These are phyloP conservation scores for Taxillus chinensis DNA, from an alignment of 164 flowering plant genomes.

Conservation along the genomic window DNA sequence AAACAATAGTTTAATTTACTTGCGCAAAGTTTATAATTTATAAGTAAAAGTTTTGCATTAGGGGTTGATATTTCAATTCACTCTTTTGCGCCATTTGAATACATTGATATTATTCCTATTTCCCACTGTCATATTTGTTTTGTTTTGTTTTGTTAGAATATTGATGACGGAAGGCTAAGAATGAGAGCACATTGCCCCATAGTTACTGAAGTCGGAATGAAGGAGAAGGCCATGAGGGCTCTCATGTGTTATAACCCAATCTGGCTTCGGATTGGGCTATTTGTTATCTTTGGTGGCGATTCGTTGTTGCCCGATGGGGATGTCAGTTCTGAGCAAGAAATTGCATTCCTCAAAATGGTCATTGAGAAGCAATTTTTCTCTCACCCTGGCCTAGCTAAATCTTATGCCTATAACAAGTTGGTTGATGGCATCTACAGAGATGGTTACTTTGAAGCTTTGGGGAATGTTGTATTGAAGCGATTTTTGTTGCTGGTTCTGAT, in stretches of 20 bases:
- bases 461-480: conserved; percentile 76
- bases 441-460: conserved; percentile 80
- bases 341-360: conserved; percentile 62
- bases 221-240: conserved; percentile 51
- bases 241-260: conserved; percentile 64
- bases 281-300: conserved; percentile 81
- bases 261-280: conserved; percentile 87
- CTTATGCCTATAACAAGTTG: conserved; percentile 73
- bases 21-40: too few species aligned
- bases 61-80: too few species aligned
- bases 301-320: conserved; percentile 54
- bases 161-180: conserved; percentile 86
- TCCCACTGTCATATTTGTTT: too few species aligned
- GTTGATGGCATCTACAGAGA: conserved; percentile 91
- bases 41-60: too few species aligned
- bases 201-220: conserved; percentile 83
- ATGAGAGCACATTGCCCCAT: conserved; percentile 89
- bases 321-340: conserved; percentile 51
- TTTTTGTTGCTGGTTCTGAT: conserved; percentile 72
- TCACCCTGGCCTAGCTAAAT: conserved; percentile 66
- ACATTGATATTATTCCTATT: neutral
- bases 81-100: neutral
- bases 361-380: conserved; percentile 71
- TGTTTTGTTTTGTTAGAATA: conserved; percentile 39
- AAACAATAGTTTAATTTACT: too few species aligned